Evolutionary conservation across 2,329 filamentous ascomycete species (phyloP).

Genomic region (Zymoseptoria passerinii): DNA sequence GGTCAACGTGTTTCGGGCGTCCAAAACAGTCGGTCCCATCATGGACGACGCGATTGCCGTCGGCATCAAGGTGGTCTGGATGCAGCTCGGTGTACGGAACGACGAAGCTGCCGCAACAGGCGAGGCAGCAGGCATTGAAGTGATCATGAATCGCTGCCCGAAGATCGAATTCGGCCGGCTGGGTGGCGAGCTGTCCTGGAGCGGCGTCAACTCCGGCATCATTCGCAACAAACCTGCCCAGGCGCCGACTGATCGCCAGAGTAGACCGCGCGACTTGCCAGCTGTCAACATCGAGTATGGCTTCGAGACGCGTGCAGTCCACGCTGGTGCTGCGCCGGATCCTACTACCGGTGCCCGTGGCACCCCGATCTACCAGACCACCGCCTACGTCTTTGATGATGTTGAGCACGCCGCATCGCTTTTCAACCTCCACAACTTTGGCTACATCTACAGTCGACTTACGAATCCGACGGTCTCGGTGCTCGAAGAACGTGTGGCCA

Average conservation of each 20-base stretch:
- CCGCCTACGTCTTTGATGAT: slow-evolving; percentile 13
- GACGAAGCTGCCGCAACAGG: slow-evolving; percentile 12
- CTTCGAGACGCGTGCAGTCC: slow-evolving; percentile 11
- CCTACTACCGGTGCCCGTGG: slow-evolving; percentile 11
- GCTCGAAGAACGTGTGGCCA: slow-evolving; percentile 12
- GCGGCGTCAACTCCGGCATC: slow-evolving; percentile 12
- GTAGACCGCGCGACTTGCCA: slow-evolving; percentile 1
- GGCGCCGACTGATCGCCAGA: slow-evolving; percentile 7
- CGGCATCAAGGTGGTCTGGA: slow-evolving; percentile 9
- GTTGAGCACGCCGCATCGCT: slow-evolving; percentile 11
- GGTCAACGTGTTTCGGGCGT: slow-evolving; percentile 13
- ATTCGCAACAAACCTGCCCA: slow-evolving; percentile 12
- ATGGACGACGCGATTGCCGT: slow-evolving; percentile 12
- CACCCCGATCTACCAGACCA: slow-evolving; percentile 13
- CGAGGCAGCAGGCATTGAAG: slow-evolving; percentile 11
- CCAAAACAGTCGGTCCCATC: slow-evolving; percentile 10
- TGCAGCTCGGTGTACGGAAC: slow-evolving; percentile 13
- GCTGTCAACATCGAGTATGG: slow-evolving; percentile 9
- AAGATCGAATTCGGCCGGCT: slow-evolving; percentile 14
- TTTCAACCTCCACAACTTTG: slow-evolving; percentile 14
- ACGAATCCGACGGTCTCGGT: slow-evolving; percentile 14
- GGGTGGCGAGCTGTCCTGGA: slow-evolving; percentile 13
- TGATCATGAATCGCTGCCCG: slow-evolving; percentile 13
- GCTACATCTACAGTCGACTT: slow-evolving; percentile 10
- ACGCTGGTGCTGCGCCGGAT: slow-evolving; percentile 10